Evolutionary conservation across 1,139 yeast species (phyloP), one percentile per base, ranked within the genome.

Genomic region (Candida dubliniensis): DNA sequence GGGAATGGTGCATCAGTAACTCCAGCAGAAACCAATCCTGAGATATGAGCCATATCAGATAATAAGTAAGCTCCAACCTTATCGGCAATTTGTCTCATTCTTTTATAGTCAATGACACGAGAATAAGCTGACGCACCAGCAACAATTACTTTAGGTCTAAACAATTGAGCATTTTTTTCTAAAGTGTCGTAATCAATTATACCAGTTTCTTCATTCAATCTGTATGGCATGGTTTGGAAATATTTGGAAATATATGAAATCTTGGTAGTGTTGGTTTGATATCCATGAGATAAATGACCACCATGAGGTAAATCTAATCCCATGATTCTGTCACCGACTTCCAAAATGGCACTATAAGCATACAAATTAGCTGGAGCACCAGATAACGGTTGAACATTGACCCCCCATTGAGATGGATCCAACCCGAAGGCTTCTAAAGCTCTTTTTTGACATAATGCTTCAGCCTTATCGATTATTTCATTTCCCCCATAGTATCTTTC

Each of bases 91-190:
- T 83, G 77, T 59, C 82, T 82, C 85, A 91, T 87, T 72, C 93
- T 83, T 68, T 79, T 80, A 79, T 91, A 91, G 71, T 91, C 97
- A 58, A 91, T 83, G 53, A 87, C 74, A 67, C 98, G 82, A 51
- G 96, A 87, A 71, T 91, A 91, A 39, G 98, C 97, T 47, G 96
- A 88, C 44, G 98, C 91, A 63, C 98, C 98, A 44, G 97, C 97
- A 55, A 91, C 96, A 48, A 91, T 82, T 46, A 91, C 81, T 75
- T 90, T 90, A 55, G 98, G 98, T 75, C 97, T 85, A 78, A 86
- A 91, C 56, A 91, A 75, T 45, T 79, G 69, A 36, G 97, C 95
- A 49, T 86, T 87, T 66, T 84, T 81, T 65, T 85, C 95, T 57
- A 91, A 78, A 56, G 82, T 83, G 57, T 90, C 97, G 66, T 91